Conservation (phyloP, 352 stramenopile genomes). For the Pythium aquatile region DNA sequence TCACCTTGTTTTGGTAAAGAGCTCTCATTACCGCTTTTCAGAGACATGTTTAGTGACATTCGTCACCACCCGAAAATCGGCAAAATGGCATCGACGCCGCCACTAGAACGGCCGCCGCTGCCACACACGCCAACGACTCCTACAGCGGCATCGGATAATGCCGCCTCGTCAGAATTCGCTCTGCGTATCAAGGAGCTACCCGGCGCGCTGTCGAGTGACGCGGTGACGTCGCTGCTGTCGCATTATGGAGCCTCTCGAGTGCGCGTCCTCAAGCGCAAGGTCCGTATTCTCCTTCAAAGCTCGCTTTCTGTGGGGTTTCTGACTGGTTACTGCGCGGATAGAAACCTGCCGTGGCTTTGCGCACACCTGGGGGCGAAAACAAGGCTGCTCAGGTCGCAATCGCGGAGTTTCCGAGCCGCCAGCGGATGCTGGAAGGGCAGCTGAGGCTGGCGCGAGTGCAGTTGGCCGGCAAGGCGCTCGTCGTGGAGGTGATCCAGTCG, state of each 20-base stretch:
- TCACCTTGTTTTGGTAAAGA: constrained; percentile 8
- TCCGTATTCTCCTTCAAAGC: neutral
- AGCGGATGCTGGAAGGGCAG: constrained; percentile 38
- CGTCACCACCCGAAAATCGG: neutral
- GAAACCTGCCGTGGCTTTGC: constrained; percentile 28
- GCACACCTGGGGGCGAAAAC: constrained; percentile 6
- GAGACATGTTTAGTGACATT: neutral
- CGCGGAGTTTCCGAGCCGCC: constrained; percentile 37
- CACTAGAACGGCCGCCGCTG: neutral
- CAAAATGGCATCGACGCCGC: constrained; percentile 1
- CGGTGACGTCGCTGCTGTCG: constrained; percentile 52
- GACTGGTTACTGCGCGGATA: constrained; percentile 25
- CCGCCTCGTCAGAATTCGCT: neutral
- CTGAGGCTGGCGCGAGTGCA: constrained; percentile 44
- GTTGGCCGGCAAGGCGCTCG: constrained; percentile 50
- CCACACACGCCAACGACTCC: neutral
- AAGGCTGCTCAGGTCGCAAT: constrained; percentile 42
- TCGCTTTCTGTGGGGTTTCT: neutral
- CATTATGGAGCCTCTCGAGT: constrained; percentile 60
- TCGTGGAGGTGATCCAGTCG: constrained; percentile 10
- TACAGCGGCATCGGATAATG: neutral
- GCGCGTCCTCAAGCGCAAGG: constrained; percentile 38
- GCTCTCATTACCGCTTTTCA: neutral
- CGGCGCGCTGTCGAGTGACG: constrained; percentile 46
- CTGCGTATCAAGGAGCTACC: constrained; percentile 67